These are phyloP conservation scores for Fragosphaeria purpurea DNA, from an alignment of 2,329 filamentous ascomycete species.

Conservation along the genomic window DNA sequence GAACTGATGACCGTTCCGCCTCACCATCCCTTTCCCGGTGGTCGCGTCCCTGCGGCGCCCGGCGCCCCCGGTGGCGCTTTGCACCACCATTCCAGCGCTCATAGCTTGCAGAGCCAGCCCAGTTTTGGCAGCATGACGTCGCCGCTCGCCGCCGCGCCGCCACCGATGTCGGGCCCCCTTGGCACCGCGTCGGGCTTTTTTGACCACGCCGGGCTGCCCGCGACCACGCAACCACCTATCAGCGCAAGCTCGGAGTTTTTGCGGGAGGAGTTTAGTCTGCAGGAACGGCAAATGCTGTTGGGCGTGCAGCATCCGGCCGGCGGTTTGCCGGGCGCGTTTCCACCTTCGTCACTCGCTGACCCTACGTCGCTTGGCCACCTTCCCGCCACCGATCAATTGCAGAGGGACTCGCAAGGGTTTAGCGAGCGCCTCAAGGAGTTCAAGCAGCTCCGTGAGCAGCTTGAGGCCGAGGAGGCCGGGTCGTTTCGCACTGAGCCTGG, in stretches of 20 bases:
- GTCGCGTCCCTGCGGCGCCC: conserved; percentile 16
- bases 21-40: conserved; percentile 24
- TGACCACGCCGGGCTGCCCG: conserved; percentile 42
- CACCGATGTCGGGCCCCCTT: conserved; percentile 45
- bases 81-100: conserved; percentile 89
- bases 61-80: conserved; percentile 41
- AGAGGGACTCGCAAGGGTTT: conserved; percentile 48
- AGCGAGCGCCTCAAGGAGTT: conserved; percentile 74
- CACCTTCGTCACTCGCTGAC: conserved; percentile 26
- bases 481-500: conserved; percentile 16
- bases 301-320: conserved; percentile 27
- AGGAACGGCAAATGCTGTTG: conserved; percentile 44
- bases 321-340: conserved; percentile 22
- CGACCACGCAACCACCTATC: conserved; percentile 30
- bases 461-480: conserved; percentile 43
- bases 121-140: conserved; percentile 93
- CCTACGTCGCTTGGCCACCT: conserved; percentile 34
- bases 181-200: conserved; percentile 60
- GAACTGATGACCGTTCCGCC: conserved; percentile 76
- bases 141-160: conserved; percentile 53
- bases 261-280: conserved; percentile 55
- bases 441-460: conserved; percentile 63
- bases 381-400: conserved; percentile 39
- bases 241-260: conserved; percentile 41
- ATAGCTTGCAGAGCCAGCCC: conserved; percentile 92